Percentiles rank a stretch among this genome's conserved stretches.
These are phyloP conservation scores for Heterobasidion occidentale DNA, from an alignment of 1,284 basidiomycete genomes.

Conservation along the genomic window DNA sequence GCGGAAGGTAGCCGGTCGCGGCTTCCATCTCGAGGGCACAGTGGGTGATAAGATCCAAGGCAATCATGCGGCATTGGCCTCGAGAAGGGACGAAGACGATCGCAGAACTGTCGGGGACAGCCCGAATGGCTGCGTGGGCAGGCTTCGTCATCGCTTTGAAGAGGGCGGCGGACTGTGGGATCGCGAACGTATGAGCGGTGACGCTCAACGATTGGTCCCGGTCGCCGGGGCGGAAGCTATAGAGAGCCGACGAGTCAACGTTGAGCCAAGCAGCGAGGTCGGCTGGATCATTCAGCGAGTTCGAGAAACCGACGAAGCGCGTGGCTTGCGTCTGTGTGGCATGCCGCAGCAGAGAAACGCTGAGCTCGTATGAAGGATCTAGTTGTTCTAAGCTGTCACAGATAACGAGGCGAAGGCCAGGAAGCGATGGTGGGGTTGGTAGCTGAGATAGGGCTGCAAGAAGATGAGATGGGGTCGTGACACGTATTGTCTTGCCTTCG, in stretches of 20 bases:
- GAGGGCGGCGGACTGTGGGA: constrained; percentile 80
- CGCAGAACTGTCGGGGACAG: constrained; percentile 39
- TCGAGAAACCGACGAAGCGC: constrained; percentile 75
- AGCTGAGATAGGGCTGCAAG: constrained; percentile 31
- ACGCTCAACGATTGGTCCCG: constrained; percentile 76
- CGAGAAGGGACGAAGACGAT: constrained; percentile 92
- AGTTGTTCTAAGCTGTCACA: constrained; percentile 87
- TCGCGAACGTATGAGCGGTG: constrained; percentile 74
- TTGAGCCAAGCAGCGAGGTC: constrained; percentile 84
- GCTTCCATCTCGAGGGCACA: constrained; percentile 74
- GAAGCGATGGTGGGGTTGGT: constrained; percentile 22
- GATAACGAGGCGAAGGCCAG: constrained; percentile 58
- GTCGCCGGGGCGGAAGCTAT: constrained; percentile 78
- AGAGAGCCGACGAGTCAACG: constrained; percentile 57
- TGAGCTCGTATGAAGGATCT: constrained; percentile 79
- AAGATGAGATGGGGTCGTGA: constrained; percentile 48
- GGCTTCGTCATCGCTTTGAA: constrained; percentile 94
- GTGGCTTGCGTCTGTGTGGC: constrained; percentile 52
- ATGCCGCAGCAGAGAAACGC: constrained; percentile 61
- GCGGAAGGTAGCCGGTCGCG: constrained; percentile 63
- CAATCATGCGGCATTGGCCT: constrained; percentile 71
- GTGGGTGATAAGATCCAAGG: constrained; percentile 83
- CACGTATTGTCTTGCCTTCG: constrained; percentile 36
- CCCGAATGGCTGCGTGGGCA: constrained; percentile 61
- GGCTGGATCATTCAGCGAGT: constrained; percentile 74